Base-by-base conservation (phyloP, 2,329 filamentous ascomycete species). In the Karstenula rhodostoma region DNA sequence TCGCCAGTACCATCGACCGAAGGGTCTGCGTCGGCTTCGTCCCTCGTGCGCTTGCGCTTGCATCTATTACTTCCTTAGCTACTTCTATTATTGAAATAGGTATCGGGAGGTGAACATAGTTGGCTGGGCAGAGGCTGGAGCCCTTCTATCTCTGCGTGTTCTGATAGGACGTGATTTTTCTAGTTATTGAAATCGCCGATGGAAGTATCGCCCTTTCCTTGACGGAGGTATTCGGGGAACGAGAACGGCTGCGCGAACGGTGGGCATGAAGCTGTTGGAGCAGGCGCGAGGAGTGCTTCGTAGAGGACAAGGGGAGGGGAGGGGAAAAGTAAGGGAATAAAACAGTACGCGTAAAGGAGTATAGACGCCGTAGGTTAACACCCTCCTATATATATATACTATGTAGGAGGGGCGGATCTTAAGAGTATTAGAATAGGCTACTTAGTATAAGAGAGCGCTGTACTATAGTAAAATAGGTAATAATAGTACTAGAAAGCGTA, bases 301-400 rank as follows among this genome's bases (percentile, higher is more conserved):
- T 57, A 25, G 46, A 57, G 47, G 47, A 51, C 22, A 25, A 57
- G 46, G 37, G 46, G 40, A 46, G 25, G 37, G 47, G 23, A 49
- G 40, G 56, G 47, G 37, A 19, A 47, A 4, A 49, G 42, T 10
- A 23, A 56, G 57, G 43, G 57, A 59, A 59, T 43, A 25, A 51
- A 59, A 50, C 15, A 56, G 57, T 59, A 43, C 50, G 51, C 57
- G 44, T 49, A 33, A 55, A 56, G 57, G 33, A 56, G 43, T n/a
- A 13, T 56, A 37, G 44, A 56, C 32, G 54, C 43, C n/a, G 23
- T 35, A 33, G 50, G 57, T 56, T 29, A 59, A 59, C 15, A 32
- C 43, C 49, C 43, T 49, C 57, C 23, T 59, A 43, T 59, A 49
- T 59, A 43, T 59, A 29, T 33, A 42, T 32, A 50, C 51, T 59